Evolutionary conservation across 345 rosid species (phyloP).

Genomic region (Lenwebbia sp.): DNA sequence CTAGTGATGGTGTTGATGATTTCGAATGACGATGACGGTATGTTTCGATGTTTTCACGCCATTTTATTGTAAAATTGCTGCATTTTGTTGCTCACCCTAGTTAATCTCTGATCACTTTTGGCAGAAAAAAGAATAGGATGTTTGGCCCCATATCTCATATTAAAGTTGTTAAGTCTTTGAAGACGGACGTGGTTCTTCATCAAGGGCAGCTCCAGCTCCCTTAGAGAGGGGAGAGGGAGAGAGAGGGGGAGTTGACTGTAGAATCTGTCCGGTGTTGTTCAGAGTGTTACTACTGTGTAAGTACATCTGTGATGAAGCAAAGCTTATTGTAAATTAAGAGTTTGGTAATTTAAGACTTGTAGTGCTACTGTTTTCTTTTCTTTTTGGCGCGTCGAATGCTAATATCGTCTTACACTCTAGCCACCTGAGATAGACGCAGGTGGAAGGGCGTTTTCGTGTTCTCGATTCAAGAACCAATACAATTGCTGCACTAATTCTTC

Average conservation of each 20-base stretch:
- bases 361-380: neutral
- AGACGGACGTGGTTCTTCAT: conserved; percentile 33
- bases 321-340: neutral
- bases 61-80: neutral
- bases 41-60: neutral
- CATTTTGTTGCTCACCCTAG: neutral
- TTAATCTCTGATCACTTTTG: neutral
- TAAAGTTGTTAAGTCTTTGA: conserved; percentile 52
- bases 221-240: too few species aligned
- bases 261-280: neutral
- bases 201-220: conserved; percentile 19
- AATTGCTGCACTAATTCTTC: neutral
- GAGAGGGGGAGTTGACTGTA: neutral
- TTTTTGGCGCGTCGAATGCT: neutral
- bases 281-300: neutral
- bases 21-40: neutral
- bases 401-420: neutral
- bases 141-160: conserved; percentile 62
- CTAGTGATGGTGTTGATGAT: neutral
- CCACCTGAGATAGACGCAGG: too few species aligned
- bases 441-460: too few species aligned
- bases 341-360: neutral
- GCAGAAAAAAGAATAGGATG: conserved; percentile 47
- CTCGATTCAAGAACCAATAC: neutral
- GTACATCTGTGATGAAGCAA: neutral